phyloP scores from a whole-genome alignment of 108 stramenopile species.

The Skeletonema menzelii region DNA sequence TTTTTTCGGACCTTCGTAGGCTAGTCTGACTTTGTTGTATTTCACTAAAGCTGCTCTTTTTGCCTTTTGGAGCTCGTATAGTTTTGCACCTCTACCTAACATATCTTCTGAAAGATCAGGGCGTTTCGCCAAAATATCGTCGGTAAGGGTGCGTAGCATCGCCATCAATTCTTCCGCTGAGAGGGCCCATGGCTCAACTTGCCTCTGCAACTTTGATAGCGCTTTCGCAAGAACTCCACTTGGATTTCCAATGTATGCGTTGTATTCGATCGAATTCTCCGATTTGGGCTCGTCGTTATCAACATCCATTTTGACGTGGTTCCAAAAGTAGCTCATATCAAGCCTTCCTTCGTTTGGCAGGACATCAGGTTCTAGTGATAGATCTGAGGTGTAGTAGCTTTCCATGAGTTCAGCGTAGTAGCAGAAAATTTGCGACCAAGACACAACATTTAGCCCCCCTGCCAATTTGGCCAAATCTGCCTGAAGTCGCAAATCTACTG shows the following conservation, averaged over 20 bases:
- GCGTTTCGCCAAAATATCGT: constrained; percentile 71
- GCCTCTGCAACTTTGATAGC: constrained; percentile 48
- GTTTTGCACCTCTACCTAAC: constrained; percentile 54
- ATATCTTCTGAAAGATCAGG: constrained; percentile 56
- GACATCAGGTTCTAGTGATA: constrained; percentile 52
- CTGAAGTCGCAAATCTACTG: constrained; percentile 44
- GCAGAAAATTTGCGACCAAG: constrained; percentile 74
- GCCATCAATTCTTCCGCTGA: constrained; percentile 78
- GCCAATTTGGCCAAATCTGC: constrained; percentile 47
- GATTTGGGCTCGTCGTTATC: constrained; percentile 25
- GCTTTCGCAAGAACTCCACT: constrained; percentile 41
- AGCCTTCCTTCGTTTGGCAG: constrained; percentile 46
- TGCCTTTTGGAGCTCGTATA: constrained; percentile 62
- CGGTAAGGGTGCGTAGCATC: constrained; percentile 64
- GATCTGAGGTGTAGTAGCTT: constrained; percentile 63
- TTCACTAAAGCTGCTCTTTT: constrained; percentile 69
- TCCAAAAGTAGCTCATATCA: constrained; percentile 65
- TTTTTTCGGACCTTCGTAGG: constrained; percentile 65
- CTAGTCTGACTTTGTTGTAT: constrained; percentile 60
- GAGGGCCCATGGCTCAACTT: constrained; percentile 74
- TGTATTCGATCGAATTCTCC: constrained; percentile 43
- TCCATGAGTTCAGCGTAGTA: constrained; percentile 85
- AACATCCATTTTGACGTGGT: constrained; percentile 13
- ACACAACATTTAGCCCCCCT: constrained; percentile 60
- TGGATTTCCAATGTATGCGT: constrained; percentile 52